Base-by-base conservation (phyloP, 768 basidiomycete species). In the Rhizopogon roseolus region DNA sequence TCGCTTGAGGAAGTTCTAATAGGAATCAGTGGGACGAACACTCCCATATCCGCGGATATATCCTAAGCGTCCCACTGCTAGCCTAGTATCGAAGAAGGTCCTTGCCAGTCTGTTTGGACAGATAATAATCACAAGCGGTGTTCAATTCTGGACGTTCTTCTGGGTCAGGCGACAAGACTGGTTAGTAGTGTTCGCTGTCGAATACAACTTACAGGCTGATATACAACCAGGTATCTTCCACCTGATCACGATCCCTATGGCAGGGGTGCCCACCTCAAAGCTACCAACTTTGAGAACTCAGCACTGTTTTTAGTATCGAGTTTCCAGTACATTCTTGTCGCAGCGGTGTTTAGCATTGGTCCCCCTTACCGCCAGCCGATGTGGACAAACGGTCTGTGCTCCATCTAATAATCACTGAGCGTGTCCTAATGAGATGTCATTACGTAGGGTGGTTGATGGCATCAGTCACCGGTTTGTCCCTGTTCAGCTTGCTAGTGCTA, bases 291-390 rank as follows among this genome's bases (percentile, higher is more conserved):
- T 63, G 97, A 98, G 69, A 98, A 99, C 67, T 85, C 97, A 5
- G 84, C 81, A 28, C 71, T 99, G 53, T 99, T 99, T 74, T 71
- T 98, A 59, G 76, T 98, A 41, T 98, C 97, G 9, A 97, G 93
- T 57, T 98, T 98, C 84, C 97, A 99, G 72, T 99, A 99, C 69
- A 92, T 98, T 63, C 76, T 98, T 46, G 91, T 97, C 7, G 97
- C 96, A 11, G 96, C 88, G 0, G 93, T 98, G 0, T 99, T 98
- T 73, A 96, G 92, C 66, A 97, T 98, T 60, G 97, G 97, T 0
- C 95, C 95, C 3, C 97, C 97, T 4, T 99, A 96, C 69, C 83
- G 97, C 48, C 89, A 91, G 69, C 81, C 93, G 25, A 90, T 98
- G 80, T 93, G 89, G 83, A 91, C 94, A 14, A 99, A 99, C 64